Conservation (phyloP, 305 asterid genomes). For the Ilex paraguariensis region DNA sequence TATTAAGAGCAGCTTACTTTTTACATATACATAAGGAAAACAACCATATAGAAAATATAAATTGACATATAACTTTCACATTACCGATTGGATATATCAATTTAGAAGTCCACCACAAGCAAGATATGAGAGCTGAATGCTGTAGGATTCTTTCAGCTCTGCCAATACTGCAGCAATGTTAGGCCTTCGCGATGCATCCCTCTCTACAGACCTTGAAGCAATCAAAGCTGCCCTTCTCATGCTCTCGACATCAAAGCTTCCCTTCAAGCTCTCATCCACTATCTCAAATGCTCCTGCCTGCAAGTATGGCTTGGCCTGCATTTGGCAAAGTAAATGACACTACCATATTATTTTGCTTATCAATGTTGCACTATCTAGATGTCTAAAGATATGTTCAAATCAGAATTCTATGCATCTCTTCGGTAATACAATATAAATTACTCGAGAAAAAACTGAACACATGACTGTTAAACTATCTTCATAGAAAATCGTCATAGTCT, state of each 20-base stretch:
- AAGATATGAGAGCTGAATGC: conserved; percentile 71
- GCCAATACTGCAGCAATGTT: conserved; percentile 58
- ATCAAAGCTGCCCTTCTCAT: conserved; percentile 73
- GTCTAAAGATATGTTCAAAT: no score
- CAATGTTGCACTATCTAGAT: no score
- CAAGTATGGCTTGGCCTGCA: conserved; percentile 94
- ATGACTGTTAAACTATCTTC: no score
- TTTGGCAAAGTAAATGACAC: conserved; percentile 10
- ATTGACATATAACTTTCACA: no score
- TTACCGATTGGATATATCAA: not conserved
- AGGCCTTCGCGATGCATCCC: conserved; percentile 83
- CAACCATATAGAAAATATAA: no score
- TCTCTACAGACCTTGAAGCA: conserved; percentile 85
- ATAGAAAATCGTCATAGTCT: no score
- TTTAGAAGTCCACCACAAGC: conserved; percentile 48
- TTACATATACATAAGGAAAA: conserved; percentile 8
- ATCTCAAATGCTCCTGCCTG: conserved; percentile 95
- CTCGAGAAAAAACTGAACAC: no score
- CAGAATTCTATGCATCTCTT: no score
- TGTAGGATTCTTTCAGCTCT: conserved; percentile 78
- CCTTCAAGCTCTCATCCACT: conserved; percentile 79
- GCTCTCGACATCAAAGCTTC: conserved; percentile 75
- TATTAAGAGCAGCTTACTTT: not conserved
- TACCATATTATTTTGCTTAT: no score
- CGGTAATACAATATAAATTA: no score